Evolutionary conservation across 2,329 filamentous ascomycete species (phyloP), one percentile per base, ranked within the genome.

Genomic region (Hymenoscyphus infarciens): DNA sequence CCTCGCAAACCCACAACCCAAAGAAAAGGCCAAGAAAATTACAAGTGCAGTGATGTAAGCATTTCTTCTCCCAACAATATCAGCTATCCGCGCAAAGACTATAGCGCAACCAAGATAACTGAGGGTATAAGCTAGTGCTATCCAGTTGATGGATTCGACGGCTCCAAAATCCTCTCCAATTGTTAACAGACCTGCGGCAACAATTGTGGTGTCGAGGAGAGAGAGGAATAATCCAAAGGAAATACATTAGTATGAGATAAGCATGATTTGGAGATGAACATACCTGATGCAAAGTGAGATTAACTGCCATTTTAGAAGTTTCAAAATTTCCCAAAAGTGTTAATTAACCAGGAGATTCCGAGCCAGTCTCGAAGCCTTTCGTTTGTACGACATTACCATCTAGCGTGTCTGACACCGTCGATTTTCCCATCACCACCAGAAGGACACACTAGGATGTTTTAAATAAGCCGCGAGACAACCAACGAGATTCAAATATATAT

Each of bases 201-300:
- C 81, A 52, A 87, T 86, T 3, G 83, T 83, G 1, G 81, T 80
- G 71, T 87, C 83, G n/a, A 86, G 71, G 67, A 86, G 79, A n/a
- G 85, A 82, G 53, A 87, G 77, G 60, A 86, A 83, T 1, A 87
- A 76, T 10, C 83, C 83, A 15, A 80, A 73, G 22, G 75, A 79
- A 10, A 83, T 73, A 42, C 25, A 25, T 53, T 4, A 27, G 27
- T 53, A 22, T n/a, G 7, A 33, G 10, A 25, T 19, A 22, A 5
- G 8, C 11, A 27, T 31, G n/a, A 33, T 59, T 11, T 25, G 22
- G 22, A 31, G 29, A 52, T 13, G 8, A 19, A 45, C 16, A 15
- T 19, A 64, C 64, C 64, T 62, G 15, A 61, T 29, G 19, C 33
- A 29, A 16, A 66, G 25, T 53, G 53, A 58, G n/a, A 64, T n/a